These are phyloP conservation scores for Saturnispora zaruensis DNA, from an alignment of 805 yeast genomes.

Conservation along the genomic window DNA sequence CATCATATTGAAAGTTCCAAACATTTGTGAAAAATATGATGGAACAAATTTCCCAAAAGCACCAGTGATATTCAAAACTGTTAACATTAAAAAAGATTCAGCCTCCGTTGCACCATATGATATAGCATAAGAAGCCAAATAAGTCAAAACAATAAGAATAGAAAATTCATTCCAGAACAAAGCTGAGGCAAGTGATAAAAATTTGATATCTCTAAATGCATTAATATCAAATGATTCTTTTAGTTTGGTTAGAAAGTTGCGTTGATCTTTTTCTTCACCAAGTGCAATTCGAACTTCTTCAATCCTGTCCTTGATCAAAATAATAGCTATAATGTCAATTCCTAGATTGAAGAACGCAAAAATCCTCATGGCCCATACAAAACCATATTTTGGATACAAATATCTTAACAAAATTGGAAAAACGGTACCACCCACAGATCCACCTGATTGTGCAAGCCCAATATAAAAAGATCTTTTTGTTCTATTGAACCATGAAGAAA, in stretches of 20 bases:
- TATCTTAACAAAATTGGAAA: slow-evolving; percentile 47
- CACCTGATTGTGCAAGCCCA: slow-evolving; percentile 43
- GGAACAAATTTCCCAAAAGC: slow-evolving; percentile 40
- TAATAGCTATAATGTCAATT: slow-evolving; percentile 22
- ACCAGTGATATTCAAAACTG: slow-evolving; percentile 36
- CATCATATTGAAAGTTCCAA: slow-evolving; percentile 39
- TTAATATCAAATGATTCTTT: slow-evolving; percentile 29
- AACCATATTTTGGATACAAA: slow-evolving; percentile 44
- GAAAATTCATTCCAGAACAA: slow-evolving; percentile 44
- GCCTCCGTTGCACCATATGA: slow-evolving; percentile 39
- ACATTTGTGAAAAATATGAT: slow-evolving; percentile 34
- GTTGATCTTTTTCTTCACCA: background rate
- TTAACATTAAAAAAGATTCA: slow-evolving; percentile 33
- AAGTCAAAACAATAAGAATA: slow-evolving; percentile 43
- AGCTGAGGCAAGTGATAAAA: slow-evolving; percentile 32
- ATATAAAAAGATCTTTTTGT: slow-evolving; percentile 47
- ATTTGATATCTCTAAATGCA: slow-evolving; percentile 36
- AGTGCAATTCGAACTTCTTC: slow-evolving; percentile 12
- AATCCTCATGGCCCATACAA: slow-evolving; percentile 51
- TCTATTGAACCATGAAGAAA: slow-evolving; percentile 55
- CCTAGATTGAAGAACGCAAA: slow-evolving; percentile 40
- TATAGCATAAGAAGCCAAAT: slow-evolving; percentile 49
- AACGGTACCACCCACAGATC: slow-evolving; percentile 46
- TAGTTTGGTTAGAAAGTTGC: slow-evolving; percentile 4
- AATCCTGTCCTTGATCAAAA: slow-evolving; percentile 26